phyloP scores from a whole-genome alignment of 176 grass and related monocot genomes.

The Canna indica region DNA sequence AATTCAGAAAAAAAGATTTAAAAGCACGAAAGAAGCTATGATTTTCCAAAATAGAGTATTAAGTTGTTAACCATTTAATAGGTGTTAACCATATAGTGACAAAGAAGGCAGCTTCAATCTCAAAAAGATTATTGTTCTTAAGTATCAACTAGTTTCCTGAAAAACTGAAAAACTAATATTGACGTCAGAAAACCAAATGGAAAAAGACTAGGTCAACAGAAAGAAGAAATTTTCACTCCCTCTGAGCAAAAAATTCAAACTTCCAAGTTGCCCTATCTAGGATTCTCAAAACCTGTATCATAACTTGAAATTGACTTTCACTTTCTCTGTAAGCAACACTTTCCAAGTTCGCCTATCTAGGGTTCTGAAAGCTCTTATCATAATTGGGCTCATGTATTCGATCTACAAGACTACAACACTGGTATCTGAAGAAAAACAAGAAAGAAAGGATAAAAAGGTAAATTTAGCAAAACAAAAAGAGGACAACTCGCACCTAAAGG shows the following conservation, averaged over 20 bases:
- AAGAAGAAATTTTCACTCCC: too few species aligned
- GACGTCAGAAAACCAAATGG: too few species aligned
- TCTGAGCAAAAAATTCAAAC: too few species aligned
- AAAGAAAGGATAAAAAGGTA: background rate
- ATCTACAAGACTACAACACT: background rate
- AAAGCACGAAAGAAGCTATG: too few species aligned
- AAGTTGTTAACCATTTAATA: too few species aligned
- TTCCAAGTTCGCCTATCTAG: background rate
- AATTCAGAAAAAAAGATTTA: background rate
- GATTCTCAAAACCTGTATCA: background rate
- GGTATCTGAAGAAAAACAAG: too few species aligned
- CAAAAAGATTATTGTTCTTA: background rate
- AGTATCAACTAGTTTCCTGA: background rate
- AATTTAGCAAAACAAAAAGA: constrained; percentile 1
- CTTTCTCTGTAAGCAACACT: background rate
- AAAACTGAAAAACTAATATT: background rate
- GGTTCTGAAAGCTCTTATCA: background rate
- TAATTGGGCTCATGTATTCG: background rate
- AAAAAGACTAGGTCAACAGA: too few species aligned
- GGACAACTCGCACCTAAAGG: constrained; percentile 38
- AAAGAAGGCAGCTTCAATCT: background rate
- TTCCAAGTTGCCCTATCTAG: too few species aligned
- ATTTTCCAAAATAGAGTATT: too few species aligned
- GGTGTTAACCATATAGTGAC: too few species aligned
- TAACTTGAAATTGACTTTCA: background rate